Evolutionary conservation across 176 grass and related monocot genomes (phyloP).

Genomic region (Oryza glumipatula): DNA sequence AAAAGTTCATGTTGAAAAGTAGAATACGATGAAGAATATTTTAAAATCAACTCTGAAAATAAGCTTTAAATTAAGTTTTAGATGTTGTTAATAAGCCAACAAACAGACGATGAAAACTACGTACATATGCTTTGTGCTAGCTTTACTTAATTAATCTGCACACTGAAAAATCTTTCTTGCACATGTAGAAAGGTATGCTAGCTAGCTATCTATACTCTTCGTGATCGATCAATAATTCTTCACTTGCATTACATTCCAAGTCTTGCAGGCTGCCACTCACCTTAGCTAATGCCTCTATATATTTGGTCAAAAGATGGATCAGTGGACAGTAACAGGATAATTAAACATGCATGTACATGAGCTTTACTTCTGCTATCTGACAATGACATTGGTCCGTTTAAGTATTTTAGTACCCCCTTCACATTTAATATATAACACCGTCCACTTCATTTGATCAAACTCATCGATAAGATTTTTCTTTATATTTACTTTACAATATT

Average conservation of each 20-base stretch:
- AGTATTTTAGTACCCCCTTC: background rate
- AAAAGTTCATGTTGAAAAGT: too few relatives aligned
- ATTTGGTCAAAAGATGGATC: constrained; percentile 47
- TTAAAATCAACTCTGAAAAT: too few relatives aligned
- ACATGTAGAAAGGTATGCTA: background rate
- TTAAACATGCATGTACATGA: background rate
- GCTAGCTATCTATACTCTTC: background rate
- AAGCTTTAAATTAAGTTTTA: too few relatives aligned
- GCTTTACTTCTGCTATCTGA: background rate
- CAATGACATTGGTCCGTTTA: background rate
- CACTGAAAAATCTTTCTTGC: background rate
- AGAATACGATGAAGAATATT: too few relatives aligned
- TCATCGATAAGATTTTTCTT: too few relatives aligned
- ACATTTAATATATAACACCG: too few relatives aligned
- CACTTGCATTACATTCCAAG: constrained; percentile 45
- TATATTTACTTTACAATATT: too few relatives aligned
- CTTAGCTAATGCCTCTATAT: background rate
- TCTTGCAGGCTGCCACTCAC: background rate
- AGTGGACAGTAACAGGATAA: background rate
- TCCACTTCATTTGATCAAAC: too few relatives aligned
- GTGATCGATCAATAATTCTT: constrained; percentile 9
- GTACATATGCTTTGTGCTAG: background rate
- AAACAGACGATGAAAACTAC: too few relatives aligned
- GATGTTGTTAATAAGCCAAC: too few relatives aligned
- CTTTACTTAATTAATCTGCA: constrained; percentile 12